phyloP scores from a whole-genome alignment of 805 yeast genomes.

The Geotrichum ghanense region DNA sequence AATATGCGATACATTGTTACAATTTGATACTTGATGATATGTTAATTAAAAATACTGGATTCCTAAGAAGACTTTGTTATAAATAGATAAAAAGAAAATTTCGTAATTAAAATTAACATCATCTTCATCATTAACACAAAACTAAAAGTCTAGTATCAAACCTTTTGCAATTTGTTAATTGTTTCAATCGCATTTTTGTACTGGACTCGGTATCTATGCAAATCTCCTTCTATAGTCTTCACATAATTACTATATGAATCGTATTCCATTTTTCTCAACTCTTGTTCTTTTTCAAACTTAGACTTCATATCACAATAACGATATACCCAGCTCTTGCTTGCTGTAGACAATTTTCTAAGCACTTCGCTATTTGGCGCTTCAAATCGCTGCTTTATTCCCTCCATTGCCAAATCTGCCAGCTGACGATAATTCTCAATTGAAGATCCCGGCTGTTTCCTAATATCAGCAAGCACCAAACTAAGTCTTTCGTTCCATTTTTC shows the following conservation, averaged over 20 bases:
- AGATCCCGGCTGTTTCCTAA: not conserved
- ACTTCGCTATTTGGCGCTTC: not conserved
- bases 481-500: not conserved
- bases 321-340: not conserved
- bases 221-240: not conserved
- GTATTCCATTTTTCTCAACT: not conserved
- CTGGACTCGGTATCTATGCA: not conserved
- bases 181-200: not conserved
- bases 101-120: no score
- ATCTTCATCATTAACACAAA: no score
- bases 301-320: slow-evolving; percentile 1
- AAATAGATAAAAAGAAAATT: no score
- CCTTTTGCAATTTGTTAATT: not conserved
- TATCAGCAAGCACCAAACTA: not conserved
- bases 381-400: not conserved
- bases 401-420: not conserved
- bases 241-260: not conserved
- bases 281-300: not conserved
- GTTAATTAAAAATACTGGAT: no score
- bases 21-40: no score
- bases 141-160: no score
- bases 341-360: not conserved
- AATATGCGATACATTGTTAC: no score
- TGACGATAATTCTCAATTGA: not conserved
- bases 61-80: no score